Evolutionary conservation across 257 asterid genomes (phyloP).

Genomic region (Jacaranda mimosifolia): DNA sequence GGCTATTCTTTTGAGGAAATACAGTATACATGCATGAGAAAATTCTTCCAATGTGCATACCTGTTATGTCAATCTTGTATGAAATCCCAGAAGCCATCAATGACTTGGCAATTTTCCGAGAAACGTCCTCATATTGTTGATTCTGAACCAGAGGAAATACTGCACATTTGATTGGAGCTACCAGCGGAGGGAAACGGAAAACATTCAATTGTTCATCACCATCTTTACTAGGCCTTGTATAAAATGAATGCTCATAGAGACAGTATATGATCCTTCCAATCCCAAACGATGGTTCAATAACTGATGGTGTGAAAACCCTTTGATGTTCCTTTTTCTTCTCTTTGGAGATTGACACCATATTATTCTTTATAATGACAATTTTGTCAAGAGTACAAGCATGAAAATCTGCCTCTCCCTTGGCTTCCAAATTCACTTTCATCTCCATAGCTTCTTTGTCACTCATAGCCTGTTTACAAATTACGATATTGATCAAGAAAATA

Average conservation of each 20-base stretch:
- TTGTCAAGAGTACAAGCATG: constrained; percentile 65
- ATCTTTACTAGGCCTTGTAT: constrained; percentile 67
- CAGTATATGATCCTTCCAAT: constrained; percentile 82
- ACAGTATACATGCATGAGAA: too few species aligned
- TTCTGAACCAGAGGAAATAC: constrained; percentile 84
- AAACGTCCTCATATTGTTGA: constrained; percentile 63
- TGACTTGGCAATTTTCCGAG: constrained; percentile 59
- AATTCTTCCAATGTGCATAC: constrained; percentile 37
- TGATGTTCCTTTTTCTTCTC: constrained; percentile 78
- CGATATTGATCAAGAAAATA: too few species aligned
- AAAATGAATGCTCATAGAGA: constrained; percentile 79
- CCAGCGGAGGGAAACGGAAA: constrained; percentile 68
- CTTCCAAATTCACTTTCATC: constrained; percentile 63
- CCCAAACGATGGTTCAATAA: constrained; percentile 88
- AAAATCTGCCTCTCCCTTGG: constrained; percentile 69
- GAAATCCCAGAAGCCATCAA: constrained; percentile 66
- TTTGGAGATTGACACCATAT: constrained; percentile 68
- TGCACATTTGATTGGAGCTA: constrained; percentile 87
- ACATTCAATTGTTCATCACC: constrained; percentile 81
- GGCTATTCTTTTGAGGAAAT: too few species aligned
- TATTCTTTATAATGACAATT: constrained; percentile 61
- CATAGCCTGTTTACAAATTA: constrained; percentile 61
- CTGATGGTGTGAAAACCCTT: constrained; percentile 80
- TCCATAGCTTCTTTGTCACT: constrained; percentile 65
- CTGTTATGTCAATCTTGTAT: constrained; percentile 81